A percentile compares a stretch with the other conserved stretches of the same genome.
These are phyloP conservation scores for Fusarium coicis DNA, from an alignment of 2,329 filamentous ascomycete genomes.

Conservation along the genomic window DNA sequence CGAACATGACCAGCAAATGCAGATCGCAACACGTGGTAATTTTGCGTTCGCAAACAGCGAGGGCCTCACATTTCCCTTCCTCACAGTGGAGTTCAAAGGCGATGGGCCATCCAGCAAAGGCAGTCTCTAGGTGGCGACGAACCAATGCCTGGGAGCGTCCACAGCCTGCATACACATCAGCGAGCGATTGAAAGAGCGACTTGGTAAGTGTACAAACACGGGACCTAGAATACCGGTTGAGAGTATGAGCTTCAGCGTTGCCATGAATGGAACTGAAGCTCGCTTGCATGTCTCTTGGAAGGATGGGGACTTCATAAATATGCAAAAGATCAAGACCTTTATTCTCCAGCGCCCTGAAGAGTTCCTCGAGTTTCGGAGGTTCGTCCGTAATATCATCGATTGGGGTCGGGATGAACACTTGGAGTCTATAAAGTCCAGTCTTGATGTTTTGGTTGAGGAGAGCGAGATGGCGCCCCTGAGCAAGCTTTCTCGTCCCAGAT, in stretches of 20 bases:
- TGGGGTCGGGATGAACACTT: conserved; percentile 47
- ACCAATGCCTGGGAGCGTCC: conserved; percentile 50
- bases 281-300: conserved; percentile 51
- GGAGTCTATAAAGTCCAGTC: conserved; percentile 37
- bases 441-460: conserved; percentile 9
- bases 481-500: not conserved
- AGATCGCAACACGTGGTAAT: not conserved
- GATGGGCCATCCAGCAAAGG: conserved; percentile 16
- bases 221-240: conserved; percentile 36
- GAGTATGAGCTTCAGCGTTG: conserved; percentile 34
- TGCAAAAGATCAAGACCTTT: conserved; percentile 41
- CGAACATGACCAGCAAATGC: not conserved
- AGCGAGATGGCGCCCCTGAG: not conserved
- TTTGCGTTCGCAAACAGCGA: not conserved
- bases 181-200: not conserved
- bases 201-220: not conserved
- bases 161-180: conserved; percentile 48
- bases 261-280: conserved; percentile 49
- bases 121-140: conserved; percentile 46
- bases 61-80: not conserved
- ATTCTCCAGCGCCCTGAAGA: conserved; percentile 43
- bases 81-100: conserved; percentile 2
- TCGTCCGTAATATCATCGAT: conserved; percentile 51
- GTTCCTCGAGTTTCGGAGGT: conserved; percentile 47
- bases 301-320: not conserved